Evolutionary conservation across 202 grass and related monocot genomes (phyloP).

Genomic region (Schoenoplectus tabernaemontani): DNA sequence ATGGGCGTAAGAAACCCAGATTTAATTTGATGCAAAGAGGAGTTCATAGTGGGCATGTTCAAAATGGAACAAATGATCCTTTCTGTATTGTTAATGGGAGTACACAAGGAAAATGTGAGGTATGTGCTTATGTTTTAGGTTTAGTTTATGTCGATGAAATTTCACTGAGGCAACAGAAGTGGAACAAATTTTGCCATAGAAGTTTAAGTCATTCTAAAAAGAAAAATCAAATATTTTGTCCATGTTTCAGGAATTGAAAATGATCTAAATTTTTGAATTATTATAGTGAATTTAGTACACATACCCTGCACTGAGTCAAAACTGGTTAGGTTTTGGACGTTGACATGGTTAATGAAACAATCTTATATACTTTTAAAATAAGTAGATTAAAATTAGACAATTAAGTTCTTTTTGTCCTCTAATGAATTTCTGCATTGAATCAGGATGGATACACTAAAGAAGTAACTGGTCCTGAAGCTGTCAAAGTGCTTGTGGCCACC

Average conservation of each 20-base stretch:
- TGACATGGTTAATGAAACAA: not conserved
- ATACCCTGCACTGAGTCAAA: not conserved
- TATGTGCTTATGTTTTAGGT: constrained; percentile 7
- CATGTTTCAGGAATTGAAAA: not conserved
- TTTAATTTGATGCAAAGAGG: constrained; percentile 36
- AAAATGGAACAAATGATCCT: constrained; percentile 41
- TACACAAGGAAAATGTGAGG: constrained; percentile 54
- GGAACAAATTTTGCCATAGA: not conserved
- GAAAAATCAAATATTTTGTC: not conserved
- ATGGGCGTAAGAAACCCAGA: constrained; percentile 36
- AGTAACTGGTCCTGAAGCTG: constrained; percentile 39
- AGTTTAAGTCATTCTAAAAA: not conserved
- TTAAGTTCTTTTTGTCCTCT: not conserved
- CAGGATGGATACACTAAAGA: constrained; percentile 90
- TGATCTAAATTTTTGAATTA: not conserved
- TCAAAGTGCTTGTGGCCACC: constrained; percentile 43
- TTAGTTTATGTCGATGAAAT: not conserved
- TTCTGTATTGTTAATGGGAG: constrained; percentile 40
- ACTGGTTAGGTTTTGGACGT: not conserved
- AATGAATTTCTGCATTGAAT: constrained; percentile 7
- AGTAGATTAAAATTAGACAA: not conserved
- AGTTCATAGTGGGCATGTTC: constrained; percentile 74
- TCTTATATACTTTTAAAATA: not conserved
- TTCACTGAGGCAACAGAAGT: not conserved
- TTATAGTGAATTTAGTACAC: not conserved